Evolutionary conservation across 1,139 yeast genomes (phyloP).

Genomic region (Candida sp.): DNA sequence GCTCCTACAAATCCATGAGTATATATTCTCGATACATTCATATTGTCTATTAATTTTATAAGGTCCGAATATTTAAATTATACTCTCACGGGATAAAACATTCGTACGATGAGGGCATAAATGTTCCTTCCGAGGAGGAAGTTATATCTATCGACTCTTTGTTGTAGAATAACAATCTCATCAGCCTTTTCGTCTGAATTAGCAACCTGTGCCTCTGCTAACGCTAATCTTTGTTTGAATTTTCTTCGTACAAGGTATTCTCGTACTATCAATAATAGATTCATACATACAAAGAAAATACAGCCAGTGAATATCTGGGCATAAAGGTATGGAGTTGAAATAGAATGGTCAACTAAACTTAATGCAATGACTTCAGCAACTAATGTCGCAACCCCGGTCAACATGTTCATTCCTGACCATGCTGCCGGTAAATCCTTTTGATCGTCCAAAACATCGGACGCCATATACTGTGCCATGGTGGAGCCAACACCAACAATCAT

Average conservation of each 20-base stretch:
- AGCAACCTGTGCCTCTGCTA: constrained; percentile 7
- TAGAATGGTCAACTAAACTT: constrained; percentile 27
- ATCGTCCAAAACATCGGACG: constrained; percentile 50
- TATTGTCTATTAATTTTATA: no score
- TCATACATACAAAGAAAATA: constrained; percentile 30
- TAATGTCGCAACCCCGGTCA: constrained; percentile 41
- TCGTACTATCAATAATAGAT: constrained; percentile 28
- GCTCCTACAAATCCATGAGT: constrained; percentile 60
- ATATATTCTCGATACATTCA: no score
- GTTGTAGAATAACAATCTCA: constrained; percentile 13
- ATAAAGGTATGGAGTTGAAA: constrained; percentile 47
- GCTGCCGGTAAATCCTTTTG: constrained; percentile 52
- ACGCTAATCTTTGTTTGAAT: constrained; percentile 11
- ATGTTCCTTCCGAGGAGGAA: constrained; percentile 10
- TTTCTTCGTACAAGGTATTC: constrained; percentile 24
- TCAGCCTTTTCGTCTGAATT: constrained; percentile 5
- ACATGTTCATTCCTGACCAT: constrained; percentile 55
- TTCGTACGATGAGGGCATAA: constrained; percentile 12
- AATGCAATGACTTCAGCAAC: constrained; percentile 52
- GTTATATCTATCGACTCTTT: constrained; percentile 18
- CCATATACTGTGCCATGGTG: constrained; percentile 57
- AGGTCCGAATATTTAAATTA: no score
- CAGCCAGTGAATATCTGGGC: constrained; percentile 61
- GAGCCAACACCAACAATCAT: constrained; percentile 60
- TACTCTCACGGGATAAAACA: constrained; percentile 22